Conservation (phyloP, 2,329 filamentous ascomycete genomes). For the Thielaviopsis populi region DNA sequence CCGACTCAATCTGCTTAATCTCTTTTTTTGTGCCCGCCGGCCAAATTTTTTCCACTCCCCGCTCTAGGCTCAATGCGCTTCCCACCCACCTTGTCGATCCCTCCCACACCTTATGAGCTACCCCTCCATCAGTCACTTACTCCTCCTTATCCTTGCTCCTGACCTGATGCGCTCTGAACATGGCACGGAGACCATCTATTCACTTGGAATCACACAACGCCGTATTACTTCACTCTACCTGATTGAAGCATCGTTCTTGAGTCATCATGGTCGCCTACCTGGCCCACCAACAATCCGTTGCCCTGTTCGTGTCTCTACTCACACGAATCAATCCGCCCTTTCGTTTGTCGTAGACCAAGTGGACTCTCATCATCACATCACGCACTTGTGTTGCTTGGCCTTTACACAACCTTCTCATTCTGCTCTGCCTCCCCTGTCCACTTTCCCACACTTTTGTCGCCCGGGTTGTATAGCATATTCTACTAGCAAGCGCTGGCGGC, state of each 20-base stretch:
- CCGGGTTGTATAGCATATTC: neutral
- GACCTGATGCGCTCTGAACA: slow-evolving; percentile 5
- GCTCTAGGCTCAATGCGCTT: slow-evolving; percentile 15
- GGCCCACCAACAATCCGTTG: neutral
- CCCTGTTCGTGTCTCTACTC: neutral
- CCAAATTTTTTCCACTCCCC: slow-evolving; percentile 17
- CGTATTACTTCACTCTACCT: neutral
- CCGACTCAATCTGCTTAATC: neutral
- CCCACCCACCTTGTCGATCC: slow-evolving; percentile 15
- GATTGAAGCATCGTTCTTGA: neutral
- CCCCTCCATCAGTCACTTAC: slow-evolving; percentile 11
- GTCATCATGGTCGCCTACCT: neutral
- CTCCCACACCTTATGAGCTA: slow-evolving; percentile 12
- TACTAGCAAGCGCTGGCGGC: neutral
- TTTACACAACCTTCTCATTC: neutral
- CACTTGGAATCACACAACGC: neutral
- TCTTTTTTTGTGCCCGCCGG: neutral
- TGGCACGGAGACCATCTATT: neutral
- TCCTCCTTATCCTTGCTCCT: slow-evolving; percentile 12
- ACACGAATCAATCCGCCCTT: neutral
- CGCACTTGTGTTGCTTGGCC: too few relatives aligned
- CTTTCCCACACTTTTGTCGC: neutral
- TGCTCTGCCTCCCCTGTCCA: neutral
- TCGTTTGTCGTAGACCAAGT: neutral
- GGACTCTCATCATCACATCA: neutral